Evolutionary conservation across 1,284 basidiomycete genomes (phyloP), one percentile per base, ranked within the genome.

Genomic region (Rhizoctonia solani): DNA sequence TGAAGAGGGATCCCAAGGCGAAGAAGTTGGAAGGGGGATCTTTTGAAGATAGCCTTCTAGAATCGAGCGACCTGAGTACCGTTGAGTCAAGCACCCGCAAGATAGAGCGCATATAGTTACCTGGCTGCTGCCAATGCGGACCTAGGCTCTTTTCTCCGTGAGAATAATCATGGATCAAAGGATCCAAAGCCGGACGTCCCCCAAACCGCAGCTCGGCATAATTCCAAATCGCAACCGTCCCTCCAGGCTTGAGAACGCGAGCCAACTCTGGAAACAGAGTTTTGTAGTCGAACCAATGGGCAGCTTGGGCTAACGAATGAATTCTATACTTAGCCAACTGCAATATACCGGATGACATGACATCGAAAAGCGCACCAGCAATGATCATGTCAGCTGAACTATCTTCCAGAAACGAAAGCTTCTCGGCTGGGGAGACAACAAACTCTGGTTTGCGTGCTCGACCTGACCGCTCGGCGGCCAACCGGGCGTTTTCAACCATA

Each of bases 201-300:
- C 87, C 79, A 6, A 95, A 80, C 30, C 87, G 83, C 74, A 93
- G 85, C 75, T 94, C 90, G 34, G 37, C 53, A 37, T 63, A 63
- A 39, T 63, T 90, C 85, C 90, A 92, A 71, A 90, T 87, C 2
- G 89, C 90, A 5, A 87, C 85, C 0, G 85, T 88, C 0, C 92
- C 93, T 8, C 86, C 83, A 0, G 81, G 82, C 42, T 84, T 81
- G 55, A 94, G 76, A 2, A 90, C 81, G 1, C 89, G 81, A 1
- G 81, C 80, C 1, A 87, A 77, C 74, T 92, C 87, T 0, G 81
- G 82, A 89, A 92, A 95, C 4, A 89, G 80, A 69, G 80, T 82
- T 2, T 76, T 74, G 82, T 89, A 90, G 73, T 93, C 81, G 74
- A 95, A 95, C 92, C 92, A 95, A 75, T 96, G 93, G 0, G 87